Evolutionary conservation across 352 stramenopile species (phyloP), one percentile per base, ranked within the genome.

Genomic region (Pythium guiyangense): DNA sequence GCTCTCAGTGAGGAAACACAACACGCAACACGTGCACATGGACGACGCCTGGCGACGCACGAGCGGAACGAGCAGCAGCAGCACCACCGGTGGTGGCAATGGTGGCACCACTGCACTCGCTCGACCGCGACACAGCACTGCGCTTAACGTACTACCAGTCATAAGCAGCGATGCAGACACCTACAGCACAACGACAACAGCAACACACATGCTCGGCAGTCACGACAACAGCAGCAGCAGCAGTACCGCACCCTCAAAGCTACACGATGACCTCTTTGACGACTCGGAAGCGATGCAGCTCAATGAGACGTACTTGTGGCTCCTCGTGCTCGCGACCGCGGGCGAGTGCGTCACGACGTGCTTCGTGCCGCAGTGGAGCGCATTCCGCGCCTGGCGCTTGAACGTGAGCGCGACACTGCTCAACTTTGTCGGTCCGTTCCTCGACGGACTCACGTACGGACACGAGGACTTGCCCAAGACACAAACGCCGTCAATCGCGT

Each of bases 311-410:
- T 86, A 87, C 35, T 67, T 89, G 59, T 93, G 83, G 83, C 59
- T 86, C 51, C 62, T 92, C 51, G 61, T 89, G 40, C 68, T 92
- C 42, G 75, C 83, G 6, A 70, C 83, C 4, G 59, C 84, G 8
- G 82, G 83, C 20, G 85, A 94, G 59, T 92, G 82, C 57, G 62
- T 90, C 42, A 91, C 84, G 45, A 90, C 85, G 55, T 93, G 85
- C 60, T 92, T 88, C 34, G 54, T 88, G 25, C 79, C 84, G 20
- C 60, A 66, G 9, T 85, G 76, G 67, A 27, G 40, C 56, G 70
- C 63, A 49, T 42, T 86, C 27, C 27, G 45, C 4, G 56, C n/a
- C 6, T 82, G 55, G 59, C 70, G 63, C 5, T 29, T 92, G 1
- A 89, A 91, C 43, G 67, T 74, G n/a, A 79, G 74, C 8, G 85